These are phyloP conservation scores for Taphrina flavorubra DNA, from an alignment of 1,139 yeast species.

Conservation along the genomic window DNA sequence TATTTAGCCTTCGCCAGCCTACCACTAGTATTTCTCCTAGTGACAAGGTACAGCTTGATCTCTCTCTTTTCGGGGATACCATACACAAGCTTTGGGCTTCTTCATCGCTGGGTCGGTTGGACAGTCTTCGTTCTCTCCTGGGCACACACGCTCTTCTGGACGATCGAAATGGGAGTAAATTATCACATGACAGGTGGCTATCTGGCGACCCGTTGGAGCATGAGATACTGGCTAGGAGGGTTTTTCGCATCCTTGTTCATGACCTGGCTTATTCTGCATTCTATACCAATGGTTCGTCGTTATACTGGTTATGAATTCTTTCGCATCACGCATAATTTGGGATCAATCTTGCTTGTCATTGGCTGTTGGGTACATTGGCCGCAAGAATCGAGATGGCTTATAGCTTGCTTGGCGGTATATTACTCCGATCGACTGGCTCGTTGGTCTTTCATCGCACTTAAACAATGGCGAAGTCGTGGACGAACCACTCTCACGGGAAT, in stretches of 20 bases:
- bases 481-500: slow-evolving; percentile 51
- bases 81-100: slow-evolving; percentile 62
- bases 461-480: slow-evolving; percentile 45
- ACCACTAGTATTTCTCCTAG: slow-evolving; percentile 63
- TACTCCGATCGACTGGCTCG: slow-evolving; percentile 15
- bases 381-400: slow-evolving; percentile 20
- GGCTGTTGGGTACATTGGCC: slow-evolving; percentile 40
- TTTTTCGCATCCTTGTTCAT: slow-evolving; percentile 54
- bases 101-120: slow-evolving; percentile 68
- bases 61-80: slow-evolving; percentile 66
- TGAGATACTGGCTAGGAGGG: slow-evolving; percentile 55
- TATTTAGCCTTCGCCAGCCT: slow-evolving; percentile 60
- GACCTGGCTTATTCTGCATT: slow-evolving; percentile 51
- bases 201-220: slow-evolving; percentile 50
- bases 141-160: slow-evolving; percentile 50
- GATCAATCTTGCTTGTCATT: slow-evolving; percentile 20
- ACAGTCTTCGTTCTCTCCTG: slow-evolving; percentile 57
- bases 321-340: slow-evolving; percentile 54
- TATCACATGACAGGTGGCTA: slow-evolving; percentile 53
- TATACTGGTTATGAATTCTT: slow-evolving; percentile 56
- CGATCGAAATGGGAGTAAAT: slow-evolving; percentile 49
- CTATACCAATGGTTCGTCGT: slow-evolving; percentile 51
- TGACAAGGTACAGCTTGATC: slow-evolving; percentile 67
- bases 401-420: slow-evolving; percentile 20
- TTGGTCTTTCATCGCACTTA: neutral